Base-by-base conservation (phyloP, 2,329 filamentous ascomycete genomes). In the Trichoderma semiorbis region DNA sequence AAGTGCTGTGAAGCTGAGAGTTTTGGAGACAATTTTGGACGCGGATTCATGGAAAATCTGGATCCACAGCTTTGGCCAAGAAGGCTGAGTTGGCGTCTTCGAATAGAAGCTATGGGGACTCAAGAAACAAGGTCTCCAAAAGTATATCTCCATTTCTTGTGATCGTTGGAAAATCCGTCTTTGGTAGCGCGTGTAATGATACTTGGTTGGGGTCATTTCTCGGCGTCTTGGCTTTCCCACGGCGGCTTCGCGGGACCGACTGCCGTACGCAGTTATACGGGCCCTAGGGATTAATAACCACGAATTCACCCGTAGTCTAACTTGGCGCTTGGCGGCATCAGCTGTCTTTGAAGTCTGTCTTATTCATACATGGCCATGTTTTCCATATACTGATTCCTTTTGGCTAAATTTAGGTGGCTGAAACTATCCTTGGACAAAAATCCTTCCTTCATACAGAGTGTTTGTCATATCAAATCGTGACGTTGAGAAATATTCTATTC, bases 11-110 rank as follows among this genome's bases (percentile, higher is more conserved):
- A 57, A 26, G 2, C 21, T 57, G 50, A n/a, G 3, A 16, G 18
- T 18, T 21, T 26, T 50, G 39, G 39, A 30, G 8, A 2, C 10
- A 24, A 21, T 66, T 6, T 12, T 39, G 24, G 34, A 60, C 24
- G 53, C 53, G 53, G 53, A 68, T 68, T 60, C 53, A 66, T 57
- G 63, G 63, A 66, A 66, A 66, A 66, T 66, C 55, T 57, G 63
- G 28, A 8, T 53, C 63, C 63, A 32, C 32, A 36, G 43, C 16
- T 28, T 28, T 36, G 47, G 32, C 21, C 18, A 30, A 18, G 5
- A 28, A n/a, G 34, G 34, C 21, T 43, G 43, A 39, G 63, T 21
- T 66, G 30, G 47, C 30, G 30, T 12, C 18, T 39, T 28, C 10
- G 12, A 26, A 21, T 21, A 21, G 63, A 65, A 65, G 43, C 43